These are phyloP conservation scores for Urtica urens DNA, from an alignment of 306 rosid species.

Conservation along the genomic window DNA sequence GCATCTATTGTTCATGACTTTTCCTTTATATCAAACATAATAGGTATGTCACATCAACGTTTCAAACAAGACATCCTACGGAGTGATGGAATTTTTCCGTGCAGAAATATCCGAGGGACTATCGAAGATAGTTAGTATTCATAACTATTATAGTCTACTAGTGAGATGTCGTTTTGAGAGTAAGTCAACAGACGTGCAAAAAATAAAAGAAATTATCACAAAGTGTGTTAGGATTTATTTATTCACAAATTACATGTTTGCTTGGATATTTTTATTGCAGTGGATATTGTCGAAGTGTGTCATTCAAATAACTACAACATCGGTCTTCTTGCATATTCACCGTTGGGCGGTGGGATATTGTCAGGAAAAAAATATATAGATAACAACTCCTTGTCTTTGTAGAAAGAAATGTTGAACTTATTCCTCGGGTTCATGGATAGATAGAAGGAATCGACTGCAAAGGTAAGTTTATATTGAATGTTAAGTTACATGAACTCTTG, in stretches of 20 bases:
- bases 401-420: slow-evolving; percentile 60
- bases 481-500: too few species aligned
- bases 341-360: slow-evolving; percentile 63
- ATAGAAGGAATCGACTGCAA: slow-evolving; percentile 58
- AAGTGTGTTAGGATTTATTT: background rate
- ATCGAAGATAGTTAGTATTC: slow-evolving; percentile 88
- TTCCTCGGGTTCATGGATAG: slow-evolving; percentile 87
- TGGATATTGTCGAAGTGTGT: slow-evolving; percentile 81
- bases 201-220: background rate
- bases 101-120: slow-evolving; percentile 74
- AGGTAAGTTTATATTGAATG: too few species aligned
- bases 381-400: slow-evolving; percentile 43
- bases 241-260: slow-evolving; percentile 9
- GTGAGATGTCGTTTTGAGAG: slow-evolving; percentile 62
- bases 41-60: slow-evolving; percentile 82
- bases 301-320: slow-evolving; percentile 69
- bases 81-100: slow-evolving; percentile 89
- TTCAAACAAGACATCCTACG: slow-evolving; percentile 91
- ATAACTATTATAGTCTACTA: slow-evolving; percentile 67
- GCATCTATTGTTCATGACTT: background rate
- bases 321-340: slow-evolving; percentile 79
- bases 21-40: slow-evolving; percentile 17
- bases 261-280: slow-evolving; percentile 38
- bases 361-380: slow-evolving; percentile 78
- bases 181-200: slow-evolving; percentile 11